phyloP scores from a whole-genome alignment of 2,329 filamentous ascomycete species.

The Phoma sp. region DNA sequence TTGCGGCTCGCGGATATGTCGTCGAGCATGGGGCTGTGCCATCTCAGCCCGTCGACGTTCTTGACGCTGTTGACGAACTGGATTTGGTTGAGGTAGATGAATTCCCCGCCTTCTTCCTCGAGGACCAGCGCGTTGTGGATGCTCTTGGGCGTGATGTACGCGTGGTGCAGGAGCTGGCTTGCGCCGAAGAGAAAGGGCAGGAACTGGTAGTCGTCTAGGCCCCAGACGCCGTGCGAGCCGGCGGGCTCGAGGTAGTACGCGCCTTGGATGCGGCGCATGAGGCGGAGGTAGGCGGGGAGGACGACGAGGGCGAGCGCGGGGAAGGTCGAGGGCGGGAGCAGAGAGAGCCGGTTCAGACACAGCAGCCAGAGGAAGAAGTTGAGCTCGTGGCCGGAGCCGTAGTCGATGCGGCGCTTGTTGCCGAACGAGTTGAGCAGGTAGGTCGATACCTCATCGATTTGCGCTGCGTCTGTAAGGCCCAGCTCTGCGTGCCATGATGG shows the following conservation, averaged over 20 bases:
- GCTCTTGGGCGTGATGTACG: conserved; percentile 56
- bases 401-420: conserved; percentile 82
- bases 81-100: conserved; percentile 90
- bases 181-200: conserved; percentile 60
- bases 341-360: conserved; percentile 81
- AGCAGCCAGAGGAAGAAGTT: conserved; percentile 97
- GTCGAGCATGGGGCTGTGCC: conserved; percentile 98
- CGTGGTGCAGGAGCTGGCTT: conserved; percentile 69
- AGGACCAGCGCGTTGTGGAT: conserved; percentile 90
- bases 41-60: conserved; percentile 89
- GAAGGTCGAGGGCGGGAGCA: conserved; percentile 72
- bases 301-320: conserved; percentile 75
- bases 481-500: conserved; percentile 70
- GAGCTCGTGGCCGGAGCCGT: conserved; percentile 95
- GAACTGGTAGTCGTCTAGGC: conserved; percentile 61
- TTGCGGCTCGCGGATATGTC: conserved; percentile 90
- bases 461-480: conserved; percentile 58
- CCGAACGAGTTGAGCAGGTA: conserved; percentile 88
- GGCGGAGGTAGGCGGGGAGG: conserved; percentile 79
- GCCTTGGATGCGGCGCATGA: conserved; percentile 88
- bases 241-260: conserved; percentile 94
- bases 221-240: conserved; percentile 60
- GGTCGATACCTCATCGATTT: conserved; percentile 73
- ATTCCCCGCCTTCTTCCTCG: conserved; percentile 84
- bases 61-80: conserved; percentile 95